These are phyloP conservation scores for Zostera marina DNA, from an alignment of 116 monocot species.

Conservation along the genomic window DNA sequence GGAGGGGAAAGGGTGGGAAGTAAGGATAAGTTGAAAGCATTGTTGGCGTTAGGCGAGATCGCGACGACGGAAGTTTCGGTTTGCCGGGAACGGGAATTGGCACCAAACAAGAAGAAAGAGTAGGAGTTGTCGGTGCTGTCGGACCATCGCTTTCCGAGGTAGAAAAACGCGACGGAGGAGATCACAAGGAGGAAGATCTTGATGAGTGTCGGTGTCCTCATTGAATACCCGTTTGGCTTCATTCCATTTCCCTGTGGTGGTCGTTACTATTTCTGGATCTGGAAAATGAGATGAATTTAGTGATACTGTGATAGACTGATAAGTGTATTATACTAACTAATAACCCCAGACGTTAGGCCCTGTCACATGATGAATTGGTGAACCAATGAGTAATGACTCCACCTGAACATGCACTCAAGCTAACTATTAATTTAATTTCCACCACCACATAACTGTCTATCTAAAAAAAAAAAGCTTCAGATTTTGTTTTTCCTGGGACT, in stretches of 20 bases:
- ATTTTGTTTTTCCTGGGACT: too few relatives aligned
- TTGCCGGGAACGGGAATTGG: constrained; percentile 13
- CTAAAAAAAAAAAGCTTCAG: too few relatives aligned
- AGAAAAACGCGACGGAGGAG: constrained; percentile 49
- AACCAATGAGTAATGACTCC: too few relatives aligned
- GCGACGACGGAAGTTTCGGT: constrained; percentile 3
- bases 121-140: constrained; percentile 3
- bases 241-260: neutral
- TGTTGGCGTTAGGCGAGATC: constrained; percentile 16
- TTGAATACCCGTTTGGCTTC: neutral
- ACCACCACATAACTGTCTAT: too few relatives aligned
- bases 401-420: too few relatives aligned
- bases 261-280: too few relatives aligned
- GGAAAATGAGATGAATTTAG: too few relatives aligned
- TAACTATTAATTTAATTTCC: too few relatives aligned
- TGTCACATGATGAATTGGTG: too few relatives aligned
- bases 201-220: neutral
- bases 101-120: constrained; percentile 18
- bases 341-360: too few relatives aligned
- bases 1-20: constrained; percentile 8
- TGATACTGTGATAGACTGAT: too few relatives aligned
- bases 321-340: too few relatives aligned
- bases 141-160: constrained; percentile 57
- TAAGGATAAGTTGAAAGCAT: constrained; percentile 11
- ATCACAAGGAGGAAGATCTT: constrained; percentile 29